Conservation (phyloP, 495 filamentous ascomycete species). For the Cenococcum geophilum region DNA sequence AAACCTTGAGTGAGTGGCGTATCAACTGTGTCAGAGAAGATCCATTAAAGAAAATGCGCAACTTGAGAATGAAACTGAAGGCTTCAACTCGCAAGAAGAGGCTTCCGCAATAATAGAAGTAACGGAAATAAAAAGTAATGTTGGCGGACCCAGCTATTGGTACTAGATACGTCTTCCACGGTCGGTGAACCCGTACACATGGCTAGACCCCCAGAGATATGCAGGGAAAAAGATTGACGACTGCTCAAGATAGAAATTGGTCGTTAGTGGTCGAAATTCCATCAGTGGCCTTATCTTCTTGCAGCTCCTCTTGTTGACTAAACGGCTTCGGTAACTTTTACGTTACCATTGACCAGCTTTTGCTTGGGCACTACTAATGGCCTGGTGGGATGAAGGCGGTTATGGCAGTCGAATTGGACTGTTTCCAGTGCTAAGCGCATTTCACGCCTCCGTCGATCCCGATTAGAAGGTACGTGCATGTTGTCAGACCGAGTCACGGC, state of each 20-base stretch:
- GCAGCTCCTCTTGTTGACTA: slow-evolving; percentile 21
- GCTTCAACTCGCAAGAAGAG: neutral
- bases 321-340: slow-evolving; percentile 29
- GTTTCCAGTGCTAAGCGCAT: neutral
- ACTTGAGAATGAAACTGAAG: neutral
- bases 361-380: neutral
- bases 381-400: neutral
- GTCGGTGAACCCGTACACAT: neutral
- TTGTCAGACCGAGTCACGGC: too few relatives aligned
- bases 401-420: neutral
- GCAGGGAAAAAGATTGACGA: slow-evolving; percentile 17
- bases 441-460: too few relatives aligned
- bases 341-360: slow-evolving; percentile 9
- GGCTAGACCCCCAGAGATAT: slow-evolving; percentile 7
- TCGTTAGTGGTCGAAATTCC: slow-evolving; percentile 4
- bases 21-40: neutral
- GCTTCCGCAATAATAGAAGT: neutral
- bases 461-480: too few relatives aligned
- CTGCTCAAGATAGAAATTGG: slow-evolving; percentile 15
- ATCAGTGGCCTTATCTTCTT: slow-evolving; percentile 24
- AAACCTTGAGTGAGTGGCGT: neutral
- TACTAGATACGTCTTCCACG: neutral
- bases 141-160: neutral
- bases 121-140: neutral
- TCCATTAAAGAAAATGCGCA: neutral